Base-by-base conservation (phyloP, 768 basidiomycete genomes). In the Lactifluus piperatus region DNA sequence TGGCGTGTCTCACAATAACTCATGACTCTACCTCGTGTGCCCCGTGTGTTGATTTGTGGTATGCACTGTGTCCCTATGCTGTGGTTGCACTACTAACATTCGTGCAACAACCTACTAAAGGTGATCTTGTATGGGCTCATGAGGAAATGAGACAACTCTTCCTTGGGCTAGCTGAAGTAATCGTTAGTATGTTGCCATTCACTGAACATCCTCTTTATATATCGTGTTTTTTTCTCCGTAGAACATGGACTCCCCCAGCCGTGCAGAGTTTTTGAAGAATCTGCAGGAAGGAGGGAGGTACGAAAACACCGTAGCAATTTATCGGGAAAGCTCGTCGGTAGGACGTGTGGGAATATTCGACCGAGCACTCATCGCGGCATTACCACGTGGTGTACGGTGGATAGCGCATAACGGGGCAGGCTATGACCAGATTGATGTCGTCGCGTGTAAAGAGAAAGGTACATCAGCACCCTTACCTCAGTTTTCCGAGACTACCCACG, bases 401-500 rank as follows among this genome's bases (percentile, higher is more conserved):
- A 91, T 95, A 68, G 89, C 86, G 1, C 92, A 93, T 71, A 94
- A 94, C 57, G 94, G 93, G 11, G 92, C 94, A 0, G 92, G 94
- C 0, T 97, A 97, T 69, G 92, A 97, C 69, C 83, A 85, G 61
- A 86, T 95, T 63, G 87, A 94, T 67, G 82, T 93, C 16, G 70
- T 73, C 7, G 86, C 85, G 4, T 86, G 86, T 70, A 88, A 81
- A 67, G 80, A 77, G 10, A 79, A 79, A 71, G 88, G 90, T 87
- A 64, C 18, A 71, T 63, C 36, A 24, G n/a, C 13, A 9, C 20
- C 22, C 39, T 39, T 32, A 55, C 34, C 20, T 29, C 4, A 18
- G 16, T 10, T 39, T 9, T 32, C 52, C 39, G 18, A 43, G 32
- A 49, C 29, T 37, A 27, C 48, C 14, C 10, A 16, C 43, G 10